Conservation (phyloP, 139 green algal species). For the Chlamydomonas sphaeroides region DNA sequence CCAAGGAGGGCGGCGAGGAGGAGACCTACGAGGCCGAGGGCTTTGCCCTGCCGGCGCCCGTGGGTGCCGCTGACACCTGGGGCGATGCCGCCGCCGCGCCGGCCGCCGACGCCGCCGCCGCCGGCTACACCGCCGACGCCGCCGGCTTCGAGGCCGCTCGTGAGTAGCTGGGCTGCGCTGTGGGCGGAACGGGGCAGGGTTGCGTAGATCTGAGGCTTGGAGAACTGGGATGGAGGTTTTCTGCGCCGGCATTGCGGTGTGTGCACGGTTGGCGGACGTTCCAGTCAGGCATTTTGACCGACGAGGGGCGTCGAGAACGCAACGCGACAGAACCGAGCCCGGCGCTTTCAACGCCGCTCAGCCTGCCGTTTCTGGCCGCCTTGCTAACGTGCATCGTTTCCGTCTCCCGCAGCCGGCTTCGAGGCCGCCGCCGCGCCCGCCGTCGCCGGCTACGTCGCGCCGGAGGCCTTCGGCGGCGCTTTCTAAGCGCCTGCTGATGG, state of each 20-base stretch:
- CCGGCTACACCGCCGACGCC: conserved; percentile 49
- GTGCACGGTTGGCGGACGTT: too few species aligned
- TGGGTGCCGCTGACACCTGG: conserved; percentile 65
- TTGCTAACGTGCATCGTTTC: too few species aligned
- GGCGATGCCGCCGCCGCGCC: conserved; percentile 30
- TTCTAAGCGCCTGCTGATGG: conserved; percentile 43
- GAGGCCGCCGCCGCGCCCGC: conserved; percentile 65
- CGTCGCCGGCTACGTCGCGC: conserved; percentile 44
- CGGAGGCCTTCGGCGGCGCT: conserved; percentile 46
- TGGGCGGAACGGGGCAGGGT: not conserved
- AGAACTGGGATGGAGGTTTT: too few species aligned
- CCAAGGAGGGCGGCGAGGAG: conserved; percentile 78
- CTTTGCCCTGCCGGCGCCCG: conserved; percentile 44
- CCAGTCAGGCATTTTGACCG: too few species aligned
- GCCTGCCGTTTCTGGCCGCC: too few species aligned
- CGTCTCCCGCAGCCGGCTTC: conserved; percentile 55
- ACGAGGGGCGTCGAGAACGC: too few species aligned
- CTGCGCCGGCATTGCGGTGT: too few species aligned
- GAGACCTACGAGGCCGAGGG: conserved; percentile 45
- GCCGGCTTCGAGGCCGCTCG: conserved; percentile 15
- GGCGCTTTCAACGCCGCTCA: too few species aligned
- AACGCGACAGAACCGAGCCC: too few species aligned
- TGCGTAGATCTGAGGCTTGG: too few species aligned
- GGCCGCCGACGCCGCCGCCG: conserved; percentile 38
- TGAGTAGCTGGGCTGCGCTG: not conserved